Percentiles rank a stretch among this genome's conserved stretches.
Evolutionary conservation across 169 alveolate genomes (phyloP).

Genomic region (Pseudocohnilembus persalinus): DNA sequence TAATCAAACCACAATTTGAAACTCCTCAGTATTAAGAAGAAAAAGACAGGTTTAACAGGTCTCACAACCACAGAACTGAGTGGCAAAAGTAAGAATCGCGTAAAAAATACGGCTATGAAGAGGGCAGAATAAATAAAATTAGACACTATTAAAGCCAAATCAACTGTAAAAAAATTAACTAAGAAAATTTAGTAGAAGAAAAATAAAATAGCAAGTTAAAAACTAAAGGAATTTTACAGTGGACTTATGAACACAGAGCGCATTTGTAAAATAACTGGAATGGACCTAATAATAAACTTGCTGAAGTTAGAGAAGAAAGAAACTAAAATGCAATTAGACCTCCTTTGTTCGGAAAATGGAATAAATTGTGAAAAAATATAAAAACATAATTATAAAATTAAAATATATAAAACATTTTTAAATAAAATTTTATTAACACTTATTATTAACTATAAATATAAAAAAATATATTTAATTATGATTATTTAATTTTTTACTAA

Average conservation of each 20-base stretch:
- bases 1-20: neutral
- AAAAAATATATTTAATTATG: too few species aligned
- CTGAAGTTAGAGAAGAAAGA: neutral
- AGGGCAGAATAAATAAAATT: conserved; percentile 14
- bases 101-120: conserved; percentile 7
- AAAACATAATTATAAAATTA: too few species aligned
- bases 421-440: too few species aligned
- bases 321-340: neutral
- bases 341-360: neutral
- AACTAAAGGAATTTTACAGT: conserved; percentile 13
- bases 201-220: conserved; percentile 6
- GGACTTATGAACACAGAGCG: conserved; percentile 23
- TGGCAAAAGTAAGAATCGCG: conserved; percentile 9
- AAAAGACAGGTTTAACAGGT: conserved; percentile 1
- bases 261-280: neutral
- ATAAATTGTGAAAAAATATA: neutral
- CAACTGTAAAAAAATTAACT: neutral
- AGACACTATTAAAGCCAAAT: conserved; percentile 1
- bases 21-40: neutral
- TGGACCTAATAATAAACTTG: neutral
- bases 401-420: too few species aligned
- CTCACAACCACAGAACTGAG: conserved; percentile 19
- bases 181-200: neutral
- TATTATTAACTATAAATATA: too few species aligned
- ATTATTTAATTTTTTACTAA: too few species aligned